Percentiles rank a stretch among this genome's conserved stretches.
phyloP scores from a whole-genome alignment of 768 basidiomycete genomes.

The Mycena rebaudengoi region DNA sequence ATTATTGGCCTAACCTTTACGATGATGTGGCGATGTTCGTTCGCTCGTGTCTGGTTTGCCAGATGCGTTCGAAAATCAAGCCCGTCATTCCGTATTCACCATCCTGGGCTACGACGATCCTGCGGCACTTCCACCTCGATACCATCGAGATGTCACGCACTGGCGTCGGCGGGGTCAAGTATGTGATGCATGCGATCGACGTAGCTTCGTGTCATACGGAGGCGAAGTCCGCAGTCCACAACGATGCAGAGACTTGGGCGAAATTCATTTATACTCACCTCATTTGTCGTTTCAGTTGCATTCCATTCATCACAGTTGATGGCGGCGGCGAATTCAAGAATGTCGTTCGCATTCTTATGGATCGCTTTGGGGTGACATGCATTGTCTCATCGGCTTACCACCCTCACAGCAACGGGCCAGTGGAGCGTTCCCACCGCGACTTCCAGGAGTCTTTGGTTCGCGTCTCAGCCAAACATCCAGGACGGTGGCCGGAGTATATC shows the following conservation, averaged over 20 bases:
- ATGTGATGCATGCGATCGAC: slow-evolving; percentile 35
- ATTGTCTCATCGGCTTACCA: slow-evolving; percentile 38
- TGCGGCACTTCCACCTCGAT: slow-evolving; percentile 36
- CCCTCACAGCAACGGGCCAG: slow-evolving; percentile 39
- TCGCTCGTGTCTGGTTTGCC: slow-evolving; percentile 41
- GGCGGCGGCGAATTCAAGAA: slow-evolving; percentile 40
- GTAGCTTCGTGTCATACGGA: slow-evolving; percentile 29
- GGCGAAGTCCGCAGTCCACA: slow-evolving; percentile 18
- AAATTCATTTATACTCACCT: slow-evolving; percentile 41
- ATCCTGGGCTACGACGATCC: slow-evolving; percentile 25
- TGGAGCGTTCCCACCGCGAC: slow-evolving; percentile 38
- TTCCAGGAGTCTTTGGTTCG: slow-evolving; percentile 30
- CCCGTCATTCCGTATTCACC: slow-evolving; percentile 30
- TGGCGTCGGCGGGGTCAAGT: slow-evolving; percentile 29
- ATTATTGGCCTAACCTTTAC: slow-evolving; percentile 47
- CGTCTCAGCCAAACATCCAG: slow-evolving; percentile 21
- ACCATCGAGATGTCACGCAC: slow-evolving; percentile 36
- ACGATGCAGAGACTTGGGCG: slow-evolving; percentile 24
- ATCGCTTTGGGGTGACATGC: slow-evolving; percentile 31
- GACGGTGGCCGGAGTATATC: slow-evolving; percentile 36
- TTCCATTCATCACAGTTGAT: slow-evolving; percentile 34
- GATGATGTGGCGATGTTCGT: slow-evolving; percentile 38
- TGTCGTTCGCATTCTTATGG: slow-evolving; percentile 27
- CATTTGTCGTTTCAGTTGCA: slow-evolving; percentile 32
- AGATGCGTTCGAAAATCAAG: slow-evolving; percentile 25